A percentile compares a stretch with the other conserved stretches of the same genome.
Conservation (phyloP, 2,329 filamentous ascomycete species). For the Fusarium napiforme region DNA sequence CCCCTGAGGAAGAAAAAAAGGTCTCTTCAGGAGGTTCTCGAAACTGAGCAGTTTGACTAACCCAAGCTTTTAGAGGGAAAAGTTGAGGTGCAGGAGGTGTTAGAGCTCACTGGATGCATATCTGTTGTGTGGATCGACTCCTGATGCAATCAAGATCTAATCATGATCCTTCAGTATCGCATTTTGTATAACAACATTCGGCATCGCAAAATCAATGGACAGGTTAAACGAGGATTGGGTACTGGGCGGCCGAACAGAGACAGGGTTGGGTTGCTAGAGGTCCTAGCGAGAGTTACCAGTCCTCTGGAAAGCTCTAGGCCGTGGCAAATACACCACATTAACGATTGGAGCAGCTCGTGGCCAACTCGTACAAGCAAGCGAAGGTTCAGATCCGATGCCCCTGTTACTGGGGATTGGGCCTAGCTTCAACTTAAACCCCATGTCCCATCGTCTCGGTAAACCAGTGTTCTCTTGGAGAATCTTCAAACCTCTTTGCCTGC, state of each 20-base stretch:
- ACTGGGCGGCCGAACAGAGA: conserved; percentile 30
- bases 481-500: conserved; percentile 18
- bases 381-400: conserved; percentile 26
- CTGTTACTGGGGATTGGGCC: conserved; percentile 18
- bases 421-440: conserved; percentile 23
- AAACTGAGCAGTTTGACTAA: not conserved
- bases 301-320: conserved; percentile 39
- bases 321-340: conserved; percentile 25
- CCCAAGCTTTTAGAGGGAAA: not conserved
- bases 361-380: conserved; percentile 11
- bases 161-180: not conserved
- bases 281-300: conserved; percentile 41
- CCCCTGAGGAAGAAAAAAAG: not conserved
- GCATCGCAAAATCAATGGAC: not conserved
- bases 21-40: not conserved
- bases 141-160: not conserved
- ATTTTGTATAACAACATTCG: conserved; percentile 8
- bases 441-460: conserved; percentile 6
- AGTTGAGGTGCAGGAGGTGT: not conserved
- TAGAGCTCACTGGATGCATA: not conserved
- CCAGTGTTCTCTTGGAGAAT: not conserved
- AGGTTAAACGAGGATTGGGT: not conserved
- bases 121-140: not conserved
- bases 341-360: conserved; percentile 15
- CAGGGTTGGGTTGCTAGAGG: conserved; percentile 20